phyloP scores from a whole-genome alignment of 2,329 filamentous ascomycete genomes.

The Fusarium praegraminearum region DNA sequence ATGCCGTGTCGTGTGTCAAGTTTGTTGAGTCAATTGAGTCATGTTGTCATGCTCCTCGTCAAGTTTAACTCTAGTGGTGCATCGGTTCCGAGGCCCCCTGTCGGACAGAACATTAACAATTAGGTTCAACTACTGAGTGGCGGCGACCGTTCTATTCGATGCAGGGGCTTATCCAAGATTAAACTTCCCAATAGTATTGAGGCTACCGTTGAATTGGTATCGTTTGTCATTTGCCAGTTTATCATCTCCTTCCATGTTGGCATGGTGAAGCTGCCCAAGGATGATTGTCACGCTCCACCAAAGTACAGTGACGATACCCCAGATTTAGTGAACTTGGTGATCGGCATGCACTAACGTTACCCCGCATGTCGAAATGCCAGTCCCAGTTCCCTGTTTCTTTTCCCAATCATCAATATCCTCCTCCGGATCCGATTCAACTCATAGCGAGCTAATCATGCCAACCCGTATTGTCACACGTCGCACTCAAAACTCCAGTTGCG shows the following conservation, averaged over 20 bases:
- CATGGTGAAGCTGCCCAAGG: background rate
- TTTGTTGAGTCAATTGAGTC: background rate
- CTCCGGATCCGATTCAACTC: slow-evolving; percentile 28
- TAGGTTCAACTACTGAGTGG: slow-evolving; percentile 11
- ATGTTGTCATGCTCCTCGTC: background rate
- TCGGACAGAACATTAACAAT: background rate
- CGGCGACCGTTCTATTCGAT: slow-evolving; percentile 4
- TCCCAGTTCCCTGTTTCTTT: slow-evolving; percentile 14
- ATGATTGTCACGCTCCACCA: background rate
- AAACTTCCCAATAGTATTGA: background rate
- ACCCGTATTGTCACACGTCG: slow-evolving; percentile 42
- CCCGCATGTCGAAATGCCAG: slow-evolving; percentile 28
- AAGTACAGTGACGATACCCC: slow-evolving; percentile 23
- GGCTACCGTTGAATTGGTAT: background rate
- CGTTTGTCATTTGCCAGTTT: background rate
- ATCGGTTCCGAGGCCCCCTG: slow-evolving; percentile 42
- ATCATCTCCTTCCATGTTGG: background rate
- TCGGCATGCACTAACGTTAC: slow-evolving; percentile 28
- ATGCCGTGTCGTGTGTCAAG: background rate
- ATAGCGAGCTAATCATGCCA: slow-evolving; percentile 28
- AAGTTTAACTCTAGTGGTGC: background rate
- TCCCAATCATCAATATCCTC: slow-evolving; percentile 7
- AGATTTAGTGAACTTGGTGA: slow-evolving; percentile 21
- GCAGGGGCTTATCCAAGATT: background rate
- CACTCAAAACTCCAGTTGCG: slow-evolving; percentile 54